Percentiles rank a stretch among this genome's conserved stretches.
Evolutionary conservation across 331 rosid species (phyloP).

Genomic region (Malus hybrid): DNA sequence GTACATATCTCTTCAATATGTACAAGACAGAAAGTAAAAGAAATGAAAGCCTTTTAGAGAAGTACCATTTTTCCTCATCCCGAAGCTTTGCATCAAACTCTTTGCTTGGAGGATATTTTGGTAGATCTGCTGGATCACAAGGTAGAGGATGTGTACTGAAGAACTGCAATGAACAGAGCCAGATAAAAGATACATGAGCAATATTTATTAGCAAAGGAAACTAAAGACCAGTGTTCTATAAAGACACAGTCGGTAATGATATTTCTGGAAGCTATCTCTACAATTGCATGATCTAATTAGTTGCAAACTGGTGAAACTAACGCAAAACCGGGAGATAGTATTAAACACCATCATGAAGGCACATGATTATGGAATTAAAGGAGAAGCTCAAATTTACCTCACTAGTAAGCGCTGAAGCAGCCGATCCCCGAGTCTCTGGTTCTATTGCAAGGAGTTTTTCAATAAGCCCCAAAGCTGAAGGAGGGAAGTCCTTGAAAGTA

Average conservation of each 20-base stretch:
- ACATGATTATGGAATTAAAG: neutral
- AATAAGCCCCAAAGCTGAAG: conserved; percentile 57
- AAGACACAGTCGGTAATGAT: no score
- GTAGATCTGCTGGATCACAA: conserved; percentile 78
- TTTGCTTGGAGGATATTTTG: conserved; percentile 79
- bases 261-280: no score
- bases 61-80: conserved; percentile 61
- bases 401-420: conserved; percentile 55
- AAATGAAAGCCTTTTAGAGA: neutral
- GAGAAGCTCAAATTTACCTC: conserved; percentile 37
- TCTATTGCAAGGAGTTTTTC: conserved; percentile 66
- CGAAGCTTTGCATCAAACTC: conserved; percentile 68
- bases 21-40: neutral
- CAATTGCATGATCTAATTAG: no score
- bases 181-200: neutral
- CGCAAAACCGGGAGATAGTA: neutral
- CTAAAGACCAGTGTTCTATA: no score
- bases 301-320: no score
- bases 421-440: conserved; percentile 67
- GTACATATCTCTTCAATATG: neutral
- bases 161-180: conserved; percentile 40
- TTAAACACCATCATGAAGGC: neutral
- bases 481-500: conserved; percentile 48
- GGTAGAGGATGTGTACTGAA: conserved; percentile 69
- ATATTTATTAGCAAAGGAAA: neutral